Evolutionary conservation across 1,284 basidiomycete species (phyloP), one percentile per base, ranked within the genome.

Genomic region (Fistulinella cinereoalba): DNA sequence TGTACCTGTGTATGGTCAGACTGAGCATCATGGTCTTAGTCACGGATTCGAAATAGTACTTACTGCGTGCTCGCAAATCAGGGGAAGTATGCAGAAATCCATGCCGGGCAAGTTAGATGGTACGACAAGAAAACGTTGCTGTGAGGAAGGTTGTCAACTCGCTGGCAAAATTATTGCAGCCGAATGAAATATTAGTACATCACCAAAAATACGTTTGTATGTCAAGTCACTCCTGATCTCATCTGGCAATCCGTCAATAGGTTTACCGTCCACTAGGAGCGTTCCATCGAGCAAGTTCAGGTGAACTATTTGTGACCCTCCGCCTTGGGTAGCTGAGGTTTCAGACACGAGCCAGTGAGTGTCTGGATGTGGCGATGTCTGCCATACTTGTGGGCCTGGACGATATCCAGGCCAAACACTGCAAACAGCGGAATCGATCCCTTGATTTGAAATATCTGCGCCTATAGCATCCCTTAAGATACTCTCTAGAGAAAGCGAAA

Each of bases 201-300:
- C 25, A 8, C 54, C 59, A 27, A 71, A 68, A 19, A 77, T 49
- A 0, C 62, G 55, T 4, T 23, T 23, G 37, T 71, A 77, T 1
- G 62, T 56, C 1, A 62, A 33, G 52, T 76, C 66, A 0, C 24
- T 32, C 1, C 64, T 31, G 29, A 76, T 71, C 0, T 55, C 47
- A 1, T 32, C 40, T 0, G 75, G 72, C 10, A 79, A 58, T 24
- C 68, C 61, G 7, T 69, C 68, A 3, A 74, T 46, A 1, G 69
- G 62, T 40, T 66, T 65, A 0, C 74, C 76, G 18, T 24, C 22
- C 9, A 79, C 63, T 6, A 76, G 56, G 4, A 80, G 59, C 7
- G 52, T 47, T 7, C 76, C 77, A 28, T 66, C 55, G 5, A 77
- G 49, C 1, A 77, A 29, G 16, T 39, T 39, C 12, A 39, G 10